Percentiles rank a stretch among this genome's conserved stretches.
These are phyloP conservation scores for Catharanthus roseus DNA, from an alignment of 257 asterid species.

Conservation along the genomic window DNA sequence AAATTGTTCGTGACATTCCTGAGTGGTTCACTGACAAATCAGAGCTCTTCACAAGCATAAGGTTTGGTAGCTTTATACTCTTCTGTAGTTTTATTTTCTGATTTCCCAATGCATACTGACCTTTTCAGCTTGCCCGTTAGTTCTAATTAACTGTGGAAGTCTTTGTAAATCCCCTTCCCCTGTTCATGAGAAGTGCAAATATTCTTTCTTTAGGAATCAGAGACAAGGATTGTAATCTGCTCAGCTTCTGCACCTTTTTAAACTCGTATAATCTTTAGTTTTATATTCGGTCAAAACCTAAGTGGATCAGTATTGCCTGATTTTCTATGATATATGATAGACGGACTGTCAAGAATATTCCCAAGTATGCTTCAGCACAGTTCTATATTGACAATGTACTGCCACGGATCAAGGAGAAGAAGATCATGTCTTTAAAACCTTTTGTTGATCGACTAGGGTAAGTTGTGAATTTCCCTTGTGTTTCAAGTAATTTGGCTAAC, in stretches of 20 bases:
- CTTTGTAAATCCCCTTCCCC: not conserved
- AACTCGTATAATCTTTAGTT: not conserved
- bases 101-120: not conserved
- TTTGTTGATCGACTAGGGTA: conserved; percentile 99
- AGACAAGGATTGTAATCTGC: not conserved
- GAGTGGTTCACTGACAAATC: conserved; percentile 98
- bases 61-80: conserved; percentile 34
- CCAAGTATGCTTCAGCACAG: conserved; percentile 97
- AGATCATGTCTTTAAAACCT: conserved; percentile 94
- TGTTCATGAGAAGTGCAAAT: not conserved
- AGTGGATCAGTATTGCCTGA: conserved; percentile 14
- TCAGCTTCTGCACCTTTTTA: not conserved
- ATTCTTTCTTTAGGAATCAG: not conserved
- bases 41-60: conserved; percentile 88
- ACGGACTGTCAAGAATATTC: conserved; percentile 95
- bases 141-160: not conserved
- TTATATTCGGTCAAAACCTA: conserved; percentile 2
- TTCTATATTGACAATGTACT: conserved; percentile 94
- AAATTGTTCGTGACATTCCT: conserved; percentile 88
- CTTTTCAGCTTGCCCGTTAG: not conserved
- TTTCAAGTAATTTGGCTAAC: conserved; percentile 7
- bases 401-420: conserved; percentile 92
- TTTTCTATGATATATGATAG: conserved; percentile 39
- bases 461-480: conserved; percentile 28
- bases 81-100: not conserved